Evolutionary conservation across 1,284 basidiomycete genomes (phyloP).

Genomic region (Rhizoctonia solani): DNA sequence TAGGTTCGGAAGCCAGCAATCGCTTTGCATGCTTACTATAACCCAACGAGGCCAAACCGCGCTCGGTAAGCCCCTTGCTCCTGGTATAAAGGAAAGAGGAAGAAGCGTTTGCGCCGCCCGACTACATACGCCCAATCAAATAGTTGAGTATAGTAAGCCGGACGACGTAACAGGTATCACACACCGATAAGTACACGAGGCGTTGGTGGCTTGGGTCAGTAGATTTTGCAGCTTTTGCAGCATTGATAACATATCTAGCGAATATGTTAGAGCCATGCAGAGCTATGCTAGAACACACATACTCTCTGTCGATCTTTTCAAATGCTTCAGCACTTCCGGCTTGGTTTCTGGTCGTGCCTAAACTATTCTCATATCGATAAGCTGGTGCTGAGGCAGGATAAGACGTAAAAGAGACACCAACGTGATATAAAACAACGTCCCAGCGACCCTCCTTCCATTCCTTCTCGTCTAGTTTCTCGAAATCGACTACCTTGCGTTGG

Average conservation of each 20-base stretch:
- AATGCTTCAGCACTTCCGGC: constrained; percentile 69
- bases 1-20: background rate
- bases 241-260: constrained; percentile 68
- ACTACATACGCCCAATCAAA: constrained; percentile 35
- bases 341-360: constrained; percentile 64
- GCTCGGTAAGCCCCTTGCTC: constrained; percentile 76
- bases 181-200: constrained; percentile 69
- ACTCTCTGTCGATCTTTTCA: constrained; percentile 77
- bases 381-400: constrained; percentile 41
- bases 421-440: constrained; percentile 65
- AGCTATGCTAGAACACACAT: constrained; percentile 40
- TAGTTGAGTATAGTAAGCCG: background rate
- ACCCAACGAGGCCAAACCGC: constrained; percentile 63
- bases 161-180: constrained; percentile 31
- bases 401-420: background rate
- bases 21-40: constrained; percentile 47
- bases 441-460: constrained; percentile 59
- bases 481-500: constrained; percentile 64
- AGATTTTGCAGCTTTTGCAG: constrained; percentile 63
- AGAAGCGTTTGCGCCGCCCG: constrained; percentile 36
- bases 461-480: constrained; percentile 61
- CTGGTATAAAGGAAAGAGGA: constrained; percentile 46
- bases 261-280: background rate
- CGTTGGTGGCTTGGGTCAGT: constrained; percentile 56
- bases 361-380: constrained; percentile 45